Base-by-base conservation (phyloP, 2,329 filamentous ascomycete species). In the Zymoseptoria passerinii region DNA sequence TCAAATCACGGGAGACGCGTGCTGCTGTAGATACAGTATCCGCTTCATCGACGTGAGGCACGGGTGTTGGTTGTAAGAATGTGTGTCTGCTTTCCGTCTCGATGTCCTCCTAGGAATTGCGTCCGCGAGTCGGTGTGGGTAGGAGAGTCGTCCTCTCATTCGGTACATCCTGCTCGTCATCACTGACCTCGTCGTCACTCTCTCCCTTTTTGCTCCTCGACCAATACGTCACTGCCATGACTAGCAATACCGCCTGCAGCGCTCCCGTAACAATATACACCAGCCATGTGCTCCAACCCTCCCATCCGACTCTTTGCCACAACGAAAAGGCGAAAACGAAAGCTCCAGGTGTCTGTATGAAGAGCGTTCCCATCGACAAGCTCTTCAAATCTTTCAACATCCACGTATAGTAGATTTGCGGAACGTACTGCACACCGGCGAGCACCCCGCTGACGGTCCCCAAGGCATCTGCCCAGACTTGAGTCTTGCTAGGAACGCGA, bases 351-450 rank as follows among this genome's bases (percentile, higher is more conserved):
- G 92, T 96, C 73, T 99, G 94, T 35, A 99, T 96, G 71, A 89
- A 88, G 92, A 99, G 97, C 88, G 96, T 97, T 4, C 90, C 87
- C 58, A 99, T 94, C 69, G 90, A 96, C 67, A 99, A 77, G 72
- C 91, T 96, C 56, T 91, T 91, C 1, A 95, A 88, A 67, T 92
- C 87, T 71, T 92, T 88, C 58, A 96, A 78, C 55, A 80, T 82
- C 75, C 89, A 95, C 0, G 94, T 99, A 55, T 89, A 96, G 76
- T 86, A 91, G 63, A 99, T 95, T 75, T 99, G 94, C 0, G 94
- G 94, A 16, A 99, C 78, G 74, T 97, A 99, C 75, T 99, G 94
- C 20, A 97, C 82, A 0, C 84, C 87, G 0, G 94, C 89, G 4
- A 99, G 83, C 1, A 83, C 74, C 0, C 90, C 88, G 18, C 90